phyloP scores from a whole-genome alignment of 495 filamentous ascomycete species.

The Cairneyella variabilis region DNA sequence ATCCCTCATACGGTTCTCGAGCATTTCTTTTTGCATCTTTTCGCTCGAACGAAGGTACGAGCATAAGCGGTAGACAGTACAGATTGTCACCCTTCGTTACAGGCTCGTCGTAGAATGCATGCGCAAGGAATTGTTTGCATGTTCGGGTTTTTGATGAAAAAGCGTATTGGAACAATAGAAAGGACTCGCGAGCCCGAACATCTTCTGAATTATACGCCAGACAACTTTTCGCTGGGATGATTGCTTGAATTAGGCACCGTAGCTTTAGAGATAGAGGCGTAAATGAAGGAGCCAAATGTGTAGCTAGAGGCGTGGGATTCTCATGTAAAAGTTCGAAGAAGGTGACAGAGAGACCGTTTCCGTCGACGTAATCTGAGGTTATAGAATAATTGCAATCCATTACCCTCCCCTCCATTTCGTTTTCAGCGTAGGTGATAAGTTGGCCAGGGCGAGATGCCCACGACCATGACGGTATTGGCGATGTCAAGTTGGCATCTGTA shows the following conservation, averaged over 20 bases:
- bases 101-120: slow-evolving; percentile 5
- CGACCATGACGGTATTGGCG: slow-evolving; percentile 3
- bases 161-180: slow-evolving; percentile 5
- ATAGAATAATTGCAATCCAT: not conserved
- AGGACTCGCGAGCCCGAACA: not conserved
- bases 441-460: slow-evolving; percentile 7
- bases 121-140: slow-evolving; percentile 8
- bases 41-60: not conserved
- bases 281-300: not conserved
- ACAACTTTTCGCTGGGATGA: slow-evolving; percentile 4
- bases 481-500: slow-evolving; percentile 1
- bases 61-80: slow-evolving; percentile 4
- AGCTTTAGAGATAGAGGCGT: not conserved
- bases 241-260: not conserved
- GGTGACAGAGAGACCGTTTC: not conserved
- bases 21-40: not conserved
- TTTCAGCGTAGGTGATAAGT: slow-evolving; percentile 2
- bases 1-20: not conserved
- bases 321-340: slow-evolving; percentile 3
- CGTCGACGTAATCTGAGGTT: not conserved
- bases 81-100: slow-evolving; percentile 5
- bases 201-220: not conserved
- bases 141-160: slow-evolving; percentile 4
- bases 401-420: not conserved
- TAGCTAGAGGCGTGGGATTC: not conserved